Evolutionary conservation across 257 asterid genomes (phyloP).

Genomic region (Ilex aquifolium): DNA sequence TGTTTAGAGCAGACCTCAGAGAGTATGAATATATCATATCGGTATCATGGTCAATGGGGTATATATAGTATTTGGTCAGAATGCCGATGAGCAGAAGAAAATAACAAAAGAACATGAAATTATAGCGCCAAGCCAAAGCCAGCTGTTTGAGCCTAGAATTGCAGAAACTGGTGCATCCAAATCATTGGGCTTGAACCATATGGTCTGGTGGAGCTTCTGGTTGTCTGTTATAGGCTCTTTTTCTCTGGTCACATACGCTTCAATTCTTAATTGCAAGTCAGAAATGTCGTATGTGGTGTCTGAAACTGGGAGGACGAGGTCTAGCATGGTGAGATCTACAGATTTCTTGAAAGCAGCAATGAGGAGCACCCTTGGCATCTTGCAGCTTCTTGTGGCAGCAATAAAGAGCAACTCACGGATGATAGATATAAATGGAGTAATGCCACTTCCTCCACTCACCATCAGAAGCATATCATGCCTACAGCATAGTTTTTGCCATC

Average conservation of each 20-base stretch:
- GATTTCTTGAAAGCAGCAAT: conserved; percentile 56
- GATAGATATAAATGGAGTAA: conserved; percentile 56
- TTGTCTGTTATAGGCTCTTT: conserved; percentile 34
- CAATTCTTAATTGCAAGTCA: conserved; percentile 57
- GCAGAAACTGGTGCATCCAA: conserved; percentile 63
- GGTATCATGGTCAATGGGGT: conserved; percentile 73
- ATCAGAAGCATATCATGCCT: conserved; percentile 49
- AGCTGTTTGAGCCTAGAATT: conserved; percentile 59
- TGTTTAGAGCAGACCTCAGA: conserved; percentile 51
- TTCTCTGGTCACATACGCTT: conserved; percentile 82
- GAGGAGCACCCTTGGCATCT: conserved; percentile 32
- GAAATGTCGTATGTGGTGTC: conserved; percentile 20
- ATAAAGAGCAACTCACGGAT: conserved; percentile 37
- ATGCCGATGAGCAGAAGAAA: conserved; percentile 54
- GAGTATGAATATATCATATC: conserved; percentile 50
- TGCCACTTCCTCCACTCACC: conserved; percentile 78
- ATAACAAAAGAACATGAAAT: conserved; percentile 71
- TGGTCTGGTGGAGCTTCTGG: conserved; percentile 26
- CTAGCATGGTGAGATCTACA: conserved; percentile 62
- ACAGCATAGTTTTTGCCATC: background rate
- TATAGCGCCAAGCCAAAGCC: conserved; percentile 88
- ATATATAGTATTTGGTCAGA: conserved; percentile 57
- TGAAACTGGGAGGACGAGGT: conserved; percentile 64
- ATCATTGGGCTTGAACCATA: conserved; percentile 54
- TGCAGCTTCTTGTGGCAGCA: conserved; percentile 11